A percentile compares a stretch with the other conserved stretches of the same genome.
These are phyloP conservation scores for Alternaria sp. DNA, from an alignment of 2,329 filamentous ascomycete genomes.

Conservation along the genomic window DNA sequence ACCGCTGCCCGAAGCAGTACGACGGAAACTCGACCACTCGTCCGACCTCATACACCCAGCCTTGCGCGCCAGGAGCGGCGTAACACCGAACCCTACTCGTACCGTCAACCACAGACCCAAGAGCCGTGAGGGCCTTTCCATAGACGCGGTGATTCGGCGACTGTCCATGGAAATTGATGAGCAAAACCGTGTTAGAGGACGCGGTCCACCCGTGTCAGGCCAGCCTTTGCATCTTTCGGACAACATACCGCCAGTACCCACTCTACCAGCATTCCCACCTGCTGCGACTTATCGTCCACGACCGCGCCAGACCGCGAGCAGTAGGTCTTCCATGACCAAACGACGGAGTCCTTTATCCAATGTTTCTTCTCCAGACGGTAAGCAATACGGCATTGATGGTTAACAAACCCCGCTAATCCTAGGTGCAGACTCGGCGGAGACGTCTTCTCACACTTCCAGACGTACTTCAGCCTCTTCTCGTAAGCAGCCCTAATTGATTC, in stretches of 20 bases:
- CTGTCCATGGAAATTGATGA: constrained; percentile 5
- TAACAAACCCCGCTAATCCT: background rate
- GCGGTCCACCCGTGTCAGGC: background rate
- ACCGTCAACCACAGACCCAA: constrained; percentile 9
- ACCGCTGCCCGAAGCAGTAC: constrained; percentile 13
- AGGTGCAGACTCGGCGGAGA: constrained; percentile 8
- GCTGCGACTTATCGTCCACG: constrained; percentile 10
- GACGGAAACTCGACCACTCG: constrained; percentile 17
- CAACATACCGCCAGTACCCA: constrained; percentile 6
- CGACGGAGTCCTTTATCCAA: constrained; percentile 24
- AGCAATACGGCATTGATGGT: background rate
- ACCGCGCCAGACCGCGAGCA: constrained; percentile 6
- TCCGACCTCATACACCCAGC: constrained; percentile 17
- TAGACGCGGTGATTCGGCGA: constrained; percentile 35
- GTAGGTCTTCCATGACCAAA: constrained; percentile 19
- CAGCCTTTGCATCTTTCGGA: background rate
- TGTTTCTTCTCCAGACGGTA: constrained; percentile 18
- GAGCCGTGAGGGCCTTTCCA: constrained; percentile 15
- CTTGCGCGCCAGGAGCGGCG: constrained; percentile 12
- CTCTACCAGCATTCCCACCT: constrained; percentile 1
- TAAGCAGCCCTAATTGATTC: background rate
- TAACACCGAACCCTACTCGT: background rate
- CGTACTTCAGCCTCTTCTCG: constrained; percentile 13
- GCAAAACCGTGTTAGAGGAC: background rate
- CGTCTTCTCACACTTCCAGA: constrained; percentile 12